Evolutionary conservation across 2,329 filamentous ascomycete species (phyloP).

Genomic region (Ascosphaera aggregata): DNA sequence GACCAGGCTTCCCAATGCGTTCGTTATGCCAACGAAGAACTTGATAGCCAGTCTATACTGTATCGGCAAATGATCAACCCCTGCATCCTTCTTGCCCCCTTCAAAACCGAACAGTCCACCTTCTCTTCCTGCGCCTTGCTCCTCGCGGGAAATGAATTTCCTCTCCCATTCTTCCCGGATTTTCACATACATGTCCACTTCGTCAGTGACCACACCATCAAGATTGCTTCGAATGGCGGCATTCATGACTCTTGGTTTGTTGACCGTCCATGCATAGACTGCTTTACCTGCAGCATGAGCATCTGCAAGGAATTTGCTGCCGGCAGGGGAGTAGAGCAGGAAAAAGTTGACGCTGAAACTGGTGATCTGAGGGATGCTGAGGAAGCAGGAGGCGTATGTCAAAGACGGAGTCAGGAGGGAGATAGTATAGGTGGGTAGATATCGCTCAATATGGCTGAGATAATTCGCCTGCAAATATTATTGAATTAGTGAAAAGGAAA

Average conservation of each 20-base stretch:
- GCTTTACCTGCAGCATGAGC: slow-evolving; percentile 31
- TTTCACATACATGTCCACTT: slow-evolving; percentile 27
- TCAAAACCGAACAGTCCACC: neutral
- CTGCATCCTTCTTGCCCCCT: neutral
- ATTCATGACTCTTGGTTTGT: slow-evolving; percentile 53
- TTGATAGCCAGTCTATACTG: neutral
- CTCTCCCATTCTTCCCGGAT: slow-evolving; percentile 1
- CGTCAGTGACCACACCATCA: slow-evolving; percentile 71
- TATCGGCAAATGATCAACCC: neutral
- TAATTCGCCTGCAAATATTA: slow-evolving; percentile 32
- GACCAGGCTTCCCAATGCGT: neutral
- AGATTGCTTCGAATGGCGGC: slow-evolving; percentile 46
- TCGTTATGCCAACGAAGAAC: neutral
- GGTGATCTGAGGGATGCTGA: slow-evolving; percentile 40
- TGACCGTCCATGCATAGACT: slow-evolving; percentile 72
- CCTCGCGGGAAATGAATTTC: neutral
- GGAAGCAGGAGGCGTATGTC: slow-evolving; percentile 45
- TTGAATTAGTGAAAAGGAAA: no score
- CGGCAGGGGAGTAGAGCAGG: slow-evolving; percentile 43
- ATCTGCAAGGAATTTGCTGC: slow-evolving; percentile 40
- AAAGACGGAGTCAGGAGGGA: slow-evolving; percentile 20
- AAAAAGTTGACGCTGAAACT: slow-evolving; percentile 52
- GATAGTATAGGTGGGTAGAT: slow-evolving; percentile 21
- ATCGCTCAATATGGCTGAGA: slow-evolving; percentile 35
- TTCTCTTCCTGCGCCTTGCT: no score